Evolutionary conservation across 345 rosid species (phyloP).

Genomic region (Zanthoxylum bungeanum): DNA sequence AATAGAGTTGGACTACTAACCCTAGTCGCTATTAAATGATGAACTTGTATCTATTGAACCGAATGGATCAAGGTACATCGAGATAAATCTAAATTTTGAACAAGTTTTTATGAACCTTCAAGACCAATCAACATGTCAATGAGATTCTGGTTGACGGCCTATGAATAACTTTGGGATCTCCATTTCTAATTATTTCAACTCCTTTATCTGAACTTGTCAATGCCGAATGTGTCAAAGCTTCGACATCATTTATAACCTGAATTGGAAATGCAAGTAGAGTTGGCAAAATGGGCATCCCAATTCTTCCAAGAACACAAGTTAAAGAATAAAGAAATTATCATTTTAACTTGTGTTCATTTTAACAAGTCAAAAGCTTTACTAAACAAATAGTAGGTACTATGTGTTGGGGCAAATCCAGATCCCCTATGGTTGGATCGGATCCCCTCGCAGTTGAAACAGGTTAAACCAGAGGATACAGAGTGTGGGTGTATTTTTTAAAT

Average conservation of each 20-base stretch:
- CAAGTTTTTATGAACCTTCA: slow-evolving; percentile 70
- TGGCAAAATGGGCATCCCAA: neutral
- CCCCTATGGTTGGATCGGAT: too few relatives aligned
- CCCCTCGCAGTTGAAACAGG: too few relatives aligned
- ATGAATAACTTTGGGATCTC: slow-evolving; percentile 33
- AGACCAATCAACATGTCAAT: slow-evolving; percentile 66
- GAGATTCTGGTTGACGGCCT: slow-evolving; percentile 57
- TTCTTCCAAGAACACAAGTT: neutral
- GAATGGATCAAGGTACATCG: neutral
- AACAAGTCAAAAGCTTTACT: too few relatives aligned
- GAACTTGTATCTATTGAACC: neutral
- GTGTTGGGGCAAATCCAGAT: too few relatives aligned
- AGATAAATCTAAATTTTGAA: slow-evolving; percentile 55
- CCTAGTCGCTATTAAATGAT: too few relatives aligned
- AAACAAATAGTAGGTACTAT: too few relatives aligned
- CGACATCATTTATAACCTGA: neutral
- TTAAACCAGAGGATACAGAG: too few relatives aligned
- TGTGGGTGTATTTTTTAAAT: too few relatives aligned
- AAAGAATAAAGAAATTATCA: too few relatives aligned
- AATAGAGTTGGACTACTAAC: neutral
- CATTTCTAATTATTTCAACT: slow-evolving; percentile 23
- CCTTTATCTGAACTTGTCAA: slow-evolving; percentile 8
- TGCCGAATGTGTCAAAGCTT: neutral
- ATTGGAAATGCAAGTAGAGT: neutral
- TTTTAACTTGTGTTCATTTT: too few relatives aligned